These are phyloP conservation scores for Colletotrichum tamarilloi DNA, from an alignment of 2,329 filamentous ascomycete species.

Conservation along the genomic window DNA sequence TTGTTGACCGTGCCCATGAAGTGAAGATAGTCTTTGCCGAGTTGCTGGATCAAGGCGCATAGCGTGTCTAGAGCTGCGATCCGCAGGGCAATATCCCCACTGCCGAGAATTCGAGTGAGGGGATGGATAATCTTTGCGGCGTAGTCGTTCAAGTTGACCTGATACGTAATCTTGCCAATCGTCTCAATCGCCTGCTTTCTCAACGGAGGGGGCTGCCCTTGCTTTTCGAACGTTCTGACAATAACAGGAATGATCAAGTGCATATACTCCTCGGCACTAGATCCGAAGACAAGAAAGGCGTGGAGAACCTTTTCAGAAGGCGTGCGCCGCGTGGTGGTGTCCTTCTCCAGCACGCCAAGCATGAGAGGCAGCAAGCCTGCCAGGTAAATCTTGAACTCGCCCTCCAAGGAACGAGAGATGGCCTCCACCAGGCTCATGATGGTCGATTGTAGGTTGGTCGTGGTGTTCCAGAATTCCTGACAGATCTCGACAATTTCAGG, in stretches of 20 bases:
- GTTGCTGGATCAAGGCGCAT: conserved; percentile 93
- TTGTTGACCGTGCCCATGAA: conserved; percentile 96
- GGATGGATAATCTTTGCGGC: conserved; percentile 97
- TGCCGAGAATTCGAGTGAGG: conserved; percentile 82
- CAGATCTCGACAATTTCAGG: conserved; percentile 88
- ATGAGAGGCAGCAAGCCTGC: conserved; percentile 90
- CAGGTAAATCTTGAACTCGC: conserved; percentile 97
- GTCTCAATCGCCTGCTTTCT: conserved; percentile 93
- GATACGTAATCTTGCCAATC: conserved; percentile 90
- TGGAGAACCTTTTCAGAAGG: conserved; percentile 93
- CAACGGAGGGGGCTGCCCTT: conserved; percentile 81
- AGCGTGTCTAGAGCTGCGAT: conserved; percentile 91
- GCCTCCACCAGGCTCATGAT: conserved; percentile 94
- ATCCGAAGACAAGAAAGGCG: conserved; percentile 94
- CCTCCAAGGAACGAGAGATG: conserved; percentile 91
- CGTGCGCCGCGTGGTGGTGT: conserved; percentile 78
- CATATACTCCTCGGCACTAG: conserved; percentile 98
- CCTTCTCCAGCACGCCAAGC: conserved; percentile 92
- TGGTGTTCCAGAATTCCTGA: conserved; percentile 89
- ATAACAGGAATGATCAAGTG: conserved; percentile 97
- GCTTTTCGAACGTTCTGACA: conserved; percentile 92
- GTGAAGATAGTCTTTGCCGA: conserved; percentile 94
- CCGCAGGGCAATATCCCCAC: conserved; percentile 78
- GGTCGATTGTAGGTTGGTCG: conserved; percentile 85
- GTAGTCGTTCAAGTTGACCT: conserved; percentile 97